phyloP scores from a whole-genome alignment of 1,284 basidiomycete species.

The Cystobasidiaceae sp. region DNA sequence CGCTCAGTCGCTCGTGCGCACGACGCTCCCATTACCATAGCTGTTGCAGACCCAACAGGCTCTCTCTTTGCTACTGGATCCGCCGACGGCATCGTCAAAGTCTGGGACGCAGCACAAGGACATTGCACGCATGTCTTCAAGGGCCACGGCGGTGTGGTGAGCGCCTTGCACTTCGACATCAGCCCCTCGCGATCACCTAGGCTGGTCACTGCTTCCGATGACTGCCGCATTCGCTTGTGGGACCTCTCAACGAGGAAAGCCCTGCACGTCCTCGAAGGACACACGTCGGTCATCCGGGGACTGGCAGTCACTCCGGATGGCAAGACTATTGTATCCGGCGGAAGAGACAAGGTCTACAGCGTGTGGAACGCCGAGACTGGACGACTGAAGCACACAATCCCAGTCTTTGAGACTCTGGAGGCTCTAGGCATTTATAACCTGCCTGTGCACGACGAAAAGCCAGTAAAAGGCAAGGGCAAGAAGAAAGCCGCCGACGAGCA shows the following conservation, averaged over 20 bases:
- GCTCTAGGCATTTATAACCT: constrained; percentile 64
- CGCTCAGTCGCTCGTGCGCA: constrained; percentile 77
- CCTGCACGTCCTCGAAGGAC: constrained; percentile 72
- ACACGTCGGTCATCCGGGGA: constrained; percentile 82
- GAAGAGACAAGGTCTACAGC: constrained; percentile 81
- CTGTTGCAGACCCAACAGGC: constrained; percentile 74
- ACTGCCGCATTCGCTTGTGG: constrained; percentile 83
- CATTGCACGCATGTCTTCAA: constrained; percentile 92
- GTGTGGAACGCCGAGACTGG: constrained; percentile 68
- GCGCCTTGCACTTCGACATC: constrained; percentile 71
- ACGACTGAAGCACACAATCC: constrained; percentile 70
- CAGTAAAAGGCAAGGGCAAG: constrained; percentile 48
- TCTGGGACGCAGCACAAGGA: constrained; percentile 85
- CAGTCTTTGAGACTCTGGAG: constrained; percentile 80
- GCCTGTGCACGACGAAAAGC: constrained; percentile 50
- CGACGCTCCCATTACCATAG: constrained; percentile 87
- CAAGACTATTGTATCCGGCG: constrained; percentile 77
- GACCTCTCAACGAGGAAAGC: constrained; percentile 60
- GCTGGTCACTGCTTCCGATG: constrained; percentile 48
- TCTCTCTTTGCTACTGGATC: constrained; percentile 90
- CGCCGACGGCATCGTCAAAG: constrained; percentile 92
- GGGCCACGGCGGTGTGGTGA: constrained; percentile 93
- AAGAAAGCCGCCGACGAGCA: constrained; percentile 47
- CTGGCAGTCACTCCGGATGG: constrained; percentile 65
- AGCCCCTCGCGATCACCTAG: constrained; percentile 36